phyloP scores from a whole-genome alignment of 1,139 yeast genomes.

The Hyphopichia wangnamkhiaoensis region DNA sequence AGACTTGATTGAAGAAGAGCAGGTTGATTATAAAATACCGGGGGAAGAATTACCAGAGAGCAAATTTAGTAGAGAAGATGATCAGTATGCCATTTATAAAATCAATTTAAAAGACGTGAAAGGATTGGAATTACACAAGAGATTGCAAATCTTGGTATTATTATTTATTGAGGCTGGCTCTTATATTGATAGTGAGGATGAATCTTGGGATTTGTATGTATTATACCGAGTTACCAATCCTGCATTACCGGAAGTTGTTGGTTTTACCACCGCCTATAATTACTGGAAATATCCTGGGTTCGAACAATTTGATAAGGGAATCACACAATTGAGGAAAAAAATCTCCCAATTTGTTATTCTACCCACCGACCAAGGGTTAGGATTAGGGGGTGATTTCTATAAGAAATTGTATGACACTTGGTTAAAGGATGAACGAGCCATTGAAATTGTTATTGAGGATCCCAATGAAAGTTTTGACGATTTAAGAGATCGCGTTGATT shows the following conservation, averaged over 20 bases:
- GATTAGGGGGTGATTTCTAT: slow-evolving; percentile 72
- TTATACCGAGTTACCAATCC: slow-evolving; percentile 48
- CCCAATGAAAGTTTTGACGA: slow-evolving; percentile 94
- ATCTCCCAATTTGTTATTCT: slow-evolving; percentile 85
- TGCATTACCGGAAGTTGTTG: slow-evolving; percentile 53
- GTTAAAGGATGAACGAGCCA: slow-evolving; percentile 52
- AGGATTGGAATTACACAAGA: slow-evolving; percentile 58
- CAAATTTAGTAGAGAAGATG: slow-evolving; percentile 35
- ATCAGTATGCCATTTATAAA: slow-evolving; percentile 35
- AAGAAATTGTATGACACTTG: slow-evolving; percentile 54
- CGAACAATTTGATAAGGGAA: slow-evolving; percentile 52
- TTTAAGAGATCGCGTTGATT: slow-evolving; percentile 80
- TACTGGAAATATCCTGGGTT: slow-evolving; percentile 76
- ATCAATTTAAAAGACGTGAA: slow-evolving; percentile 39
- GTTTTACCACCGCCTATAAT: slow-evolving; percentile 81
- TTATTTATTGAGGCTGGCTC: slow-evolving; percentile 94
- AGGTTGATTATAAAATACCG: slow-evolving; percentile 44
- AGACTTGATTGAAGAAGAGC: slow-evolving; percentile 52
- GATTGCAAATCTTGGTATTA: slow-evolving; percentile 78
- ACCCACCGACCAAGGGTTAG: slow-evolving; percentile 75
- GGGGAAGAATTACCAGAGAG: slow-evolving; percentile 37
- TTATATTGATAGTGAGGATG: slow-evolving; percentile 74
- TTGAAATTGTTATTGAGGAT: slow-evolving; percentile 88
- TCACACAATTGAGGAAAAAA: slow-evolving; percentile 58
- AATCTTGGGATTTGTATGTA: slow-evolving; percentile 67